These are phyloP conservation scores for Dactylonectria macrodidyma DNA, from an alignment of 2,329 filamentous ascomycete species.

Conservation along the genomic window DNA sequence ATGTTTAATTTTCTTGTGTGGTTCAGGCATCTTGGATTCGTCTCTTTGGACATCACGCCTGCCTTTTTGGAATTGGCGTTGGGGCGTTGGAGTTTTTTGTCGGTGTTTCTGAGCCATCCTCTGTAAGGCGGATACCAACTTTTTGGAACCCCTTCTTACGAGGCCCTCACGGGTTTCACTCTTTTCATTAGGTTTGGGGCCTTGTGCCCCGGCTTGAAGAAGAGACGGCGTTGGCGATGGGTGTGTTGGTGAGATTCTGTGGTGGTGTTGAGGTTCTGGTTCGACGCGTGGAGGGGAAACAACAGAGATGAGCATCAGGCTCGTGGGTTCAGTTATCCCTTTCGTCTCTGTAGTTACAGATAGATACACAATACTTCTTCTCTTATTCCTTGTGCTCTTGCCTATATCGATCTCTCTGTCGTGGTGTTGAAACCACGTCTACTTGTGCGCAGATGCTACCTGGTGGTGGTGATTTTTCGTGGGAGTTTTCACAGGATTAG, in stretches of 20 bases:
- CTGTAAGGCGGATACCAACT: constrained; percentile 26
- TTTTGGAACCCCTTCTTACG: constrained; percentile 22
- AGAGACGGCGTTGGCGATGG: constrained; percentile 23
- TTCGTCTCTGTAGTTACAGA: background rate
- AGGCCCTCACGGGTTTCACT: background rate
- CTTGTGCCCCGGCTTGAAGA: constrained; percentile 40
- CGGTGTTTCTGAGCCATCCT: background rate
- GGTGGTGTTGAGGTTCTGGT: background rate
- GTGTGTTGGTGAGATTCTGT: background rate
- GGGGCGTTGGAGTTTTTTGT: background rate
- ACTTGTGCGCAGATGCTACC: background rate
- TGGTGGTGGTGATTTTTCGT: background rate
- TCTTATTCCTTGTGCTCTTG: too few relatives aligned
- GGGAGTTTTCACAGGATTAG: background rate
- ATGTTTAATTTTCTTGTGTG: too few relatives aligned
- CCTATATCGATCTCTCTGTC: background rate
- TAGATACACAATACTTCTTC: background rate
- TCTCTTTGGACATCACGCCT: background rate
- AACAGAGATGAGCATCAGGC: background rate
- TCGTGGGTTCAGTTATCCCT: background rate
- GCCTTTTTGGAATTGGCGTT: too few relatives aligned
- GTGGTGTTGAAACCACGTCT: background rate
- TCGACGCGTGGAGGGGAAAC: background rate
- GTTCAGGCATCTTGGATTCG: too few relatives aligned
- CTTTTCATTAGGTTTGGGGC: constrained; percentile 41